These are phyloP conservation scores for Myriosclerotinia scirpicola DNA, from an alignment of 2,329 filamentous ascomycete species.

Conservation along the genomic window DNA sequence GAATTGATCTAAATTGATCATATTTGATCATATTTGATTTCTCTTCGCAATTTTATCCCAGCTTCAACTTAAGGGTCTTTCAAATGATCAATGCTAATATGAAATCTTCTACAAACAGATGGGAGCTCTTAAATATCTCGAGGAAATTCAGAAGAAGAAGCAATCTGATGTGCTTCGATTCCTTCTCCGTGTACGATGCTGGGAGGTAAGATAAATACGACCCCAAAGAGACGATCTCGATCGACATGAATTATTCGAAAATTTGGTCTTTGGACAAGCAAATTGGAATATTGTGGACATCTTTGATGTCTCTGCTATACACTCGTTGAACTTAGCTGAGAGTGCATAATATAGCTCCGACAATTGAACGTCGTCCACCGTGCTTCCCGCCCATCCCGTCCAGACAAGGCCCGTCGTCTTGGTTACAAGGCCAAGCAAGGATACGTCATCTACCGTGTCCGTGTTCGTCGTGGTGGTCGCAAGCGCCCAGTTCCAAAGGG, in stretches of 20 bases:
- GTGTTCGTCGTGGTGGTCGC: constrained; percentile 97
- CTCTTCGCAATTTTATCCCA: background rate
- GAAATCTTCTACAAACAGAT: constrained; percentile 25
- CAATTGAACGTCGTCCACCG: constrained; percentile 99
- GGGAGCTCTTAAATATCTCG: constrained; percentile 99
- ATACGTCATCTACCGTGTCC: constrained; percentile 99
- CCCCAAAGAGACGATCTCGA: constrained; percentile 40
- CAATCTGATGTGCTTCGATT: constrained; percentile 99
- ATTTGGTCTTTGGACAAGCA: constrained; percentile 35
- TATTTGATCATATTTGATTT: background rate
- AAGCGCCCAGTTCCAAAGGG: constrained; percentile 96
- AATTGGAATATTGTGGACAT: constrained; percentile 39
- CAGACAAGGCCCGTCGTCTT: constrained; percentile 99
- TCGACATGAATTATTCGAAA: constrained; percentile 40
- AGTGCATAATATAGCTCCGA: constrained; percentile 99
- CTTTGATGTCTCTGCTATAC: constrained; percentile 69
- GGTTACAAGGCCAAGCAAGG: constrained; percentile 99
- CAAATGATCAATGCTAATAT: constrained; percentile 4
- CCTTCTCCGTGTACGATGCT: constrained; percentile 99
- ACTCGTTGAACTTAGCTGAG: constrained; percentile 99
- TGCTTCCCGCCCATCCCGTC: constrained; percentile 94
- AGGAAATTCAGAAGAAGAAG: constrained; percentile 99
- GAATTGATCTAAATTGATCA: background rate
- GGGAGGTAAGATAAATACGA: constrained; percentile 77
- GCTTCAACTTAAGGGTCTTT: background rate